Base-by-base conservation (phyloP, 2,329 filamentous ascomycete genomes). In the Truncatella angustata region DNA sequence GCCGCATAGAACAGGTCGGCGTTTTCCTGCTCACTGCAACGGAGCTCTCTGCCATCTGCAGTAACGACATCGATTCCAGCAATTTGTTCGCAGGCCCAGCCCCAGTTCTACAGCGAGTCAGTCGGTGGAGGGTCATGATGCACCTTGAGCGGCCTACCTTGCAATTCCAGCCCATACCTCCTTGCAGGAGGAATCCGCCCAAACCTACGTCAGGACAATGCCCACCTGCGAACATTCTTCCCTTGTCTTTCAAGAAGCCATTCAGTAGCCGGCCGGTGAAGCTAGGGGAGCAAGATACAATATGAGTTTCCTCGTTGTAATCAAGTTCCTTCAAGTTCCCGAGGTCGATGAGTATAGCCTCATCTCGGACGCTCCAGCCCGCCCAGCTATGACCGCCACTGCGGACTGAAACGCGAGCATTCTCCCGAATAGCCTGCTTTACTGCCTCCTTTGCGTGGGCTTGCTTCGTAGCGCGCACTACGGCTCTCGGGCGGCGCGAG, bases 121-220 rank as follows among this genome's bases (percentile, higher is more conserved):
- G 26, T 3, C 26, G n/a, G 23, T 52, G 6, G 16, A 18, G n/a
- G n/a, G n/a, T n/a, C n/a, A n/a, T n/a, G n/a, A n/a, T n/a, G n/a
- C 10, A n/a, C n/a, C 12, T 24, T n/a, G 23, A 18, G 34, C 18
- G 11, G 60, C 69, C 51, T 54, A 77, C 75, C 61, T 73, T 75
- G 57, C 75, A 80, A 57, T 80, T 81, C 79, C 79, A 83, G 0
- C 79, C 79, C 76, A 82, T 81, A 1, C 79, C 79, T 0, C 79
- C 80, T 56, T 81, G 78, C 12, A 83, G 61, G 20, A 82, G 60
- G 55, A 81, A 82, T 0, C 79, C 79, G 0, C 79, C 79, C n/a
- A 82, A 58, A 7, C 77, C 79, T 16, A 82, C 79, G 61, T 81
- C 77, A 0, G 79, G 78, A 59, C 78, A 82, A 61, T 82, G 80